A percentile compares a stretch with the other conserved stretches of the same genome.
phyloP scores from a whole-genome alignment of 2,329 filamentous ascomycete species.

The Pyrenochaeta sp. region DNA sequence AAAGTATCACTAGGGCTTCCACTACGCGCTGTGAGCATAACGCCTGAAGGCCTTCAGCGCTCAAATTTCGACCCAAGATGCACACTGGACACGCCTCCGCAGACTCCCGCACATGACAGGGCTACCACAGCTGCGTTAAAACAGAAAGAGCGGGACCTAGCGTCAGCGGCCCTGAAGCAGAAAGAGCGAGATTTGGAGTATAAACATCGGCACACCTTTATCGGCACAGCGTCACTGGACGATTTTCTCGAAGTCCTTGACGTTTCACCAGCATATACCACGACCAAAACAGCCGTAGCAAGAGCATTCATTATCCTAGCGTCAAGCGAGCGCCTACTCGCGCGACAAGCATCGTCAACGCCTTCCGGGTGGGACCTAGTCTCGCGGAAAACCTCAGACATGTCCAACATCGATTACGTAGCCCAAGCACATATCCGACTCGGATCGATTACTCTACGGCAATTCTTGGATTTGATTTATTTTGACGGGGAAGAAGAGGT shows the following conservation, averaged over 20 bases:
- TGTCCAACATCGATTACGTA: slow-evolving; percentile 30
- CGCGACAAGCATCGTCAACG: slow-evolving; percentile 31
- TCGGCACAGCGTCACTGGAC: slow-evolving; percentile 43
- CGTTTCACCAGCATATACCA: slow-evolving; percentile 23
- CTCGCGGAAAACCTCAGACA: slow-evolving; percentile 29
- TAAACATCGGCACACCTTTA: slow-evolving; percentile 45
- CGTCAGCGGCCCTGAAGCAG: slow-evolving; percentile 8
- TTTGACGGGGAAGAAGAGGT: slow-evolving; percentile 32
- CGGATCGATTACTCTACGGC: slow-evolving; percentile 35
- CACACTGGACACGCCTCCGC: slow-evolving; percentile 11
- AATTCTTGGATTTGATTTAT: slow-evolving; percentile 36
- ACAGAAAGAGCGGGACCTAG: slow-evolving; percentile 30
- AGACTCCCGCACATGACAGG: slow-evolving; percentile 11
- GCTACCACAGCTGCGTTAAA: background rate
- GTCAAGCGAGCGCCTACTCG: slow-evolving; percentile 36
- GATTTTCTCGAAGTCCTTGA: slow-evolving; percentile 41
- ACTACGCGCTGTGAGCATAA: slow-evolving; percentile 17
- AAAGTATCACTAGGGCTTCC: slow-evolving; percentile 33
- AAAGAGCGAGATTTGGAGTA: slow-evolving; percentile 41
- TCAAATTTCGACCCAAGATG: slow-evolving; percentile 12
- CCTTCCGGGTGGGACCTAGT: slow-evolving; percentile 39
- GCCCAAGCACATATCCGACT: slow-evolving; percentile 34
- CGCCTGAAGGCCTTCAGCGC: slow-evolving; percentile 7
- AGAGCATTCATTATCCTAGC: slow-evolving; percentile 38
- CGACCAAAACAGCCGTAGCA: slow-evolving; percentile 28